Percentiles rank a stretch among this genome's conserved stretches.
Evolutionary conservation across 148 eudicot species (phyloP).

Genomic region (Simmondsia chinensis): DNA sequence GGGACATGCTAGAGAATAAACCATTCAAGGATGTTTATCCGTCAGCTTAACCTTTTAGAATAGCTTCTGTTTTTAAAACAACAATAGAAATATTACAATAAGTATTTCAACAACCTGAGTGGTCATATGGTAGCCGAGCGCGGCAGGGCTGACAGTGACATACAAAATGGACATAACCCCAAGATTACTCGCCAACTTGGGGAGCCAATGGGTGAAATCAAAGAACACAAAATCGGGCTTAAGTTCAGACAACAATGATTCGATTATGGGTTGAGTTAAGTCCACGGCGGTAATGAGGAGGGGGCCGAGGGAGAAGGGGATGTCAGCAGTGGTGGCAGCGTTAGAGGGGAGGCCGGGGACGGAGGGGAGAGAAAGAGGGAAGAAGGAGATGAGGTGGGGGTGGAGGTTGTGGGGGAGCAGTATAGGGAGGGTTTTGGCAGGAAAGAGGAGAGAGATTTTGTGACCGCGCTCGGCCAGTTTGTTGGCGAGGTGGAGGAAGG

Average conservation of each 20-base stretch:
- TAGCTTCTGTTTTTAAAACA: too few species aligned
- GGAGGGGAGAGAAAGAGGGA: slow-evolving; percentile 7
- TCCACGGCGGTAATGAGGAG: slow-evolving; percentile 10
- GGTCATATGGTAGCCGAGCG: slow-evolving; percentile 1
- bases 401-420: slow-evolving; percentile 10
- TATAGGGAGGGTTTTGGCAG: slow-evolving; percentile 6
- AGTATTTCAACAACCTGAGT: too few species aligned
- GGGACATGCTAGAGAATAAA: too few species aligned
- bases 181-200: not conserved
- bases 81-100: too few species aligned
- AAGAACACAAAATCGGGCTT: slow-evolving; percentile 9
- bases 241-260: not conserved
- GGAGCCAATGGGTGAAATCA: slow-evolving; percentile 8
- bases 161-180: slow-evolving; percentile 4
- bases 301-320: not conserved
- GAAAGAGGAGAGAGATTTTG: slow-evolving; percentile 12
- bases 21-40: too few species aligned
- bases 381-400: slow-evolving; percentile 15
- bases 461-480: slow-evolving; percentile 21
- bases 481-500: slow-evolving; percentile 13
- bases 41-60: too few species aligned
- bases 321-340: slow-evolving; percentile 5
- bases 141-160: not conserved
- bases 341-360: slow-evolving; percentile 8
- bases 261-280: not conserved